Base-by-base conservation (phyloP, 2,329 filamentous ascomycete species). In the Sporothrix brunneoviolacea region DNA sequence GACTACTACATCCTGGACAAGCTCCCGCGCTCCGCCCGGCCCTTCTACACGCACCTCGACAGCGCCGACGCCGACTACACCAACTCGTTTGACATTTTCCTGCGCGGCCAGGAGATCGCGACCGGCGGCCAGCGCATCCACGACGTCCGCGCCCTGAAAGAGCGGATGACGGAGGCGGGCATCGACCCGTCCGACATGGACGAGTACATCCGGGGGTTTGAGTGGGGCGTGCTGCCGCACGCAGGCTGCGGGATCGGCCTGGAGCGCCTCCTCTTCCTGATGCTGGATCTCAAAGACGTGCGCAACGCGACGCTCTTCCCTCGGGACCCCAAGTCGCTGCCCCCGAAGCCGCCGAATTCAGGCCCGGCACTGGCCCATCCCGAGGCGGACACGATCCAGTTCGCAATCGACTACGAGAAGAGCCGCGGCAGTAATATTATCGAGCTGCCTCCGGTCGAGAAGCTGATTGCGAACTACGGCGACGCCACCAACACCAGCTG, bases 1-100 rank as follows among this genome's bases (percentile, higher is more conserved):
- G 91, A 96, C 61, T 95, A 94, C 70, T 96, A 93, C 68, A 85
- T 96, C 55, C 77, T 96, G 36, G 91, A 96, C 75, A 95, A 94
- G 63, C 96, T 96, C 72, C 91, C 91, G 1, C 73, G 80, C 19
- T 84, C 82, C 7, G 91, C 88, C 3, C 81, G 91, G 38, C 91
- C 91, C 0, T 95, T 96, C 69, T 95, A 96, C 63, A 88, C 91
- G 1, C 91, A 95, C 79, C 84, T 84, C 24, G 88, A 95, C 55
- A 78, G 84, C 2, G 73, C 83, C 15, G 80, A 94, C 61, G 73
- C 79, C 12, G 74, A 77, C 30, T 81, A 83, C 64, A 96, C 91
- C 45, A 95, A 95, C 64, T 95, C 91, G 0, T 96, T 95, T 60
- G 91, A 96, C 64, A 94, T 96, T 52, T 96, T 96, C 70, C 78